Percentiles rank a stretch among this genome's conserved stretches.
phyloP scores from a whole-genome alignment of 2,329 filamentous ascomycete genomes.

The Cercospora zeae-maydis region DNA sequence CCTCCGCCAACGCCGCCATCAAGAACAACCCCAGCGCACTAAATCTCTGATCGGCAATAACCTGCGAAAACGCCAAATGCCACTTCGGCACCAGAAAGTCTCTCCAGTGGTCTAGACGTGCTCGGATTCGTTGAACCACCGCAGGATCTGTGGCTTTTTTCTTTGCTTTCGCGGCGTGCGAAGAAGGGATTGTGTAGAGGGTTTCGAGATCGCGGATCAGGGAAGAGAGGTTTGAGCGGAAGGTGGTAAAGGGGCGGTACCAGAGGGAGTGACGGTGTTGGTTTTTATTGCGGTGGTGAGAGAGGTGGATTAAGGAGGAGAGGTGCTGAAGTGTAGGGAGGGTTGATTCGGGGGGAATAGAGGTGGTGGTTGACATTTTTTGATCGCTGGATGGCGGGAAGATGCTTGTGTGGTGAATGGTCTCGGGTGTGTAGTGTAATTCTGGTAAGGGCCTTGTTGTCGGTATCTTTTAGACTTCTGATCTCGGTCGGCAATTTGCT shows the following conservation, averaged over 20 bases:
- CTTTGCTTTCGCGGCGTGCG: constrained; percentile 29
- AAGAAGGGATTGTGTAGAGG: constrained; percentile 27
- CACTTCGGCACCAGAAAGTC: constrained; percentile 35
- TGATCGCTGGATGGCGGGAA: not conserved
- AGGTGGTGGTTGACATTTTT: not conserved
- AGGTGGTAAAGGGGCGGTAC: constrained; percentile 70
- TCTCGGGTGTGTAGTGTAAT: not conserved
- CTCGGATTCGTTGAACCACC: constrained; percentile 25
- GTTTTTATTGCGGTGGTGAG: constrained; percentile 83
- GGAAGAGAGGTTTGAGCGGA: constrained; percentile 63
- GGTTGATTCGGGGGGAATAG: not conserved
- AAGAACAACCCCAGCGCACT: constrained; percentile 45
- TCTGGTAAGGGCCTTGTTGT: not conserved
- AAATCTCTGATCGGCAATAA: constrained; percentile 46
- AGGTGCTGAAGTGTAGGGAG: constrained; percentile 27
- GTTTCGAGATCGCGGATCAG: constrained; percentile 44
- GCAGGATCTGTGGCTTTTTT: constrained; percentile 28
- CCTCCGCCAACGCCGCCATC: constrained; percentile 41
- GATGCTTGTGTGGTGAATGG: not conserved
- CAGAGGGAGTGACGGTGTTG: constrained; percentile 79
- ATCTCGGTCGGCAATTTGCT: not conserved
- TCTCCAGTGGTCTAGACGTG: constrained; percentile 41
- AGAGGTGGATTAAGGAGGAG: constrained; percentile 61
- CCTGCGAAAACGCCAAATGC: constrained; percentile 42
- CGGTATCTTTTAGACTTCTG: not conserved